These are phyloP conservation scores for Annulohypoxylon stygium DNA, from an alignment of 495 filamentous ascomycete species.

Conservation along the genomic window DNA sequence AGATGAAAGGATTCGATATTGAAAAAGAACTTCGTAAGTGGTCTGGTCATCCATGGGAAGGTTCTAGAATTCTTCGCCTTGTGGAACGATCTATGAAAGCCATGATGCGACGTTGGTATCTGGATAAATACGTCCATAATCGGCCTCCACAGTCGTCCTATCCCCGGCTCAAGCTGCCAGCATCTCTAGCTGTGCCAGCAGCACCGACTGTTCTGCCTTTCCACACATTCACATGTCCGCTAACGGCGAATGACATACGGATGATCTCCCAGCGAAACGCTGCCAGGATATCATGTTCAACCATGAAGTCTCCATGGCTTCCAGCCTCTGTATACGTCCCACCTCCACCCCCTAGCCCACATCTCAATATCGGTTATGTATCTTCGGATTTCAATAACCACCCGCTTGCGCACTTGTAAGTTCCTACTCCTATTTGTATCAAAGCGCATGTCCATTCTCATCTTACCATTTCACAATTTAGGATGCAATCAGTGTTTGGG, in stretches of 20 bases:
- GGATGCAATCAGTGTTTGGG: conserved; percentile 99
- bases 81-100: conserved; percentile 85
- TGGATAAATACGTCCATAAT: conserved; percentile 78
- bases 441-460: neutral
- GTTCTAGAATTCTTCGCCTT: conserved; percentile 84
- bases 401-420: conserved; percentile 86
- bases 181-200: conserved; percentile 80
- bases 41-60: conserved; percentile 86
- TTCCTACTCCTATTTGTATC: conserved; percentile 8
- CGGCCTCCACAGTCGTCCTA: conserved; percentile 73
- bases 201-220: conserved; percentile 98
- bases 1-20: conserved; percentile 50
- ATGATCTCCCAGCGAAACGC: conserved; percentile 97
- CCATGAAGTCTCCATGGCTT: conserved; percentile 87
- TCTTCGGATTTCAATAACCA: conserved; percentile 99
- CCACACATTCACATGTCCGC: conserved; percentile 95
- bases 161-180: conserved; percentile 79
- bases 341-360: conserved; percentile 82
- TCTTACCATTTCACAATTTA: conserved; percentile 37
- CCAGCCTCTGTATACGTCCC: conserved; percentile 84
- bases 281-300: conserved; percentile 90
- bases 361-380: conserved; percentile 92
- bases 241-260: conserved; percentile 93
- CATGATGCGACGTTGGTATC: conserved; percentile 89
- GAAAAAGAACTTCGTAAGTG: conserved; percentile 70